Evolutionary conservation across 2,329 filamentous ascomycete species (phyloP).

Genomic region (Geosmithia morbida): DNA sequence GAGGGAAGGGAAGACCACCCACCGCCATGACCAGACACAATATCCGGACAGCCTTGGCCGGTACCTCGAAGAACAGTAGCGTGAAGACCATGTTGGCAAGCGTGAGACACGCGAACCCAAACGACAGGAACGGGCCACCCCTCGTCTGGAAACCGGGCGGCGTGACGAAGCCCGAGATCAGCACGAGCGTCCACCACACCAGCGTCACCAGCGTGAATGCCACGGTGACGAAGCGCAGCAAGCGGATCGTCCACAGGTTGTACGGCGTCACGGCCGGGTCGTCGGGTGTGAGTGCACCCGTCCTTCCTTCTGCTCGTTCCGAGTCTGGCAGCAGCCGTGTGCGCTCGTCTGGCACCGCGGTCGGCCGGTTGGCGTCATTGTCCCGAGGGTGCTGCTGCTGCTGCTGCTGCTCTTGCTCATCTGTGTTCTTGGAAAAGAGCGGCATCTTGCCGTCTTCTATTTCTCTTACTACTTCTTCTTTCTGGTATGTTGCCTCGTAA

Average conservation of each 20-base stretch:
- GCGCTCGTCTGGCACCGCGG: constrained; percentile 29
- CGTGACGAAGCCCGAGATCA: constrained; percentile 85
- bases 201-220: constrained; percentile 63
- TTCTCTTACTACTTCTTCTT: no score
- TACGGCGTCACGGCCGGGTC: constrained; percentile 63
- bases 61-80: constrained; percentile 76
- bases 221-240: constrained; percentile 64
- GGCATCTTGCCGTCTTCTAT: constrained; percentile 9
- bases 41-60: constrained; percentile 65
- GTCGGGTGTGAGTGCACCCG: constrained; percentile 21
- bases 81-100: constrained; percentile 61
- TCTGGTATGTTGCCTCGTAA: no score
- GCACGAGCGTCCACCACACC: constrained; percentile 81
- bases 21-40: constrained; percentile 52
- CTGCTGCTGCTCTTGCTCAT: constrained; percentile 6
- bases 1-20: constrained; percentile 3
- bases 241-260: constrained; percentile 83
- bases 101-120: constrained; percentile 69
- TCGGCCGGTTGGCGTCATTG: constrained; percentile 9
- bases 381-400: constrained; percentile 7
- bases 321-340: constrained; percentile 47
- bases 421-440: constrained; percentile 11
- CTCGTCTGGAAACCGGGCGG: constrained; percentile 74
- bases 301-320: constrained; percentile 3
- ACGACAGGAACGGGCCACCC: constrained; percentile 86